These are phyloP conservation scores for Rheum nobile DNA, from an alignment of 148 eudicot species.

Conservation along the genomic window DNA sequence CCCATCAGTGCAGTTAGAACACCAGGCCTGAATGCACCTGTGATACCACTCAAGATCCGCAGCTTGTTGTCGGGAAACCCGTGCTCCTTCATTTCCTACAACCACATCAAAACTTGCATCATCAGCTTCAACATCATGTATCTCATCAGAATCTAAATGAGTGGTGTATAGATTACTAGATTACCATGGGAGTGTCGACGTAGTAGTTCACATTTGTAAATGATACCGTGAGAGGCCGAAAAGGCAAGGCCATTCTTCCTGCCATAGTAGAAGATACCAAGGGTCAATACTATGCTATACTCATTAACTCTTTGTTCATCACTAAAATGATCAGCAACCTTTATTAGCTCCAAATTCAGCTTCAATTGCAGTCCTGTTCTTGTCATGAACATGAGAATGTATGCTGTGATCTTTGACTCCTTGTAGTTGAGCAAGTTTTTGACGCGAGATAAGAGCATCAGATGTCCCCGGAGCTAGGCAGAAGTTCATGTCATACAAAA, in stretches of 20 bases:
- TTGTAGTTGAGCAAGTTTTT: conserved; percentile 34
- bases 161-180: neutral
- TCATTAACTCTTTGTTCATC: neutral
- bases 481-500: neutral
- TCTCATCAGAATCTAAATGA: neutral
- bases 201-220: conserved; percentile 62
- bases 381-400: neutral
- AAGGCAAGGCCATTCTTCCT: conserved; percentile 64
- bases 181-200: conserved; percentile 65
- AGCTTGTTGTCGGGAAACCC: conserved; percentile 48
- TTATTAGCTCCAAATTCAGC: conserved; percentile 13
- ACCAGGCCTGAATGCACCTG: conserved; percentile 70
- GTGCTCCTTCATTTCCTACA: conserved; percentile 53
- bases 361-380: neutral
- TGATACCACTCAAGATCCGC: conserved; percentile 51
- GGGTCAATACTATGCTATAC: neutral
- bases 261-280: conserved; percentile 16
- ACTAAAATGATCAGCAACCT: conserved; percentile 20
- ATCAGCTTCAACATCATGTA: neutral
- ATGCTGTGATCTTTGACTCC: conserved; percentile 15
- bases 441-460: conserved; percentile 53
- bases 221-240: conserved; percentile 46
- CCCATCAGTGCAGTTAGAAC: conserved; percentile 85
- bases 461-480: conserved; percentile 48
- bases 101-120: neutral